Percentiles rank a stretch among this genome's conserved stretches.
Evolutionary conservation across 371 early-diverging fungal genomes (phyloP).

Genomic region (Rhizopus microsporus): DNA sequence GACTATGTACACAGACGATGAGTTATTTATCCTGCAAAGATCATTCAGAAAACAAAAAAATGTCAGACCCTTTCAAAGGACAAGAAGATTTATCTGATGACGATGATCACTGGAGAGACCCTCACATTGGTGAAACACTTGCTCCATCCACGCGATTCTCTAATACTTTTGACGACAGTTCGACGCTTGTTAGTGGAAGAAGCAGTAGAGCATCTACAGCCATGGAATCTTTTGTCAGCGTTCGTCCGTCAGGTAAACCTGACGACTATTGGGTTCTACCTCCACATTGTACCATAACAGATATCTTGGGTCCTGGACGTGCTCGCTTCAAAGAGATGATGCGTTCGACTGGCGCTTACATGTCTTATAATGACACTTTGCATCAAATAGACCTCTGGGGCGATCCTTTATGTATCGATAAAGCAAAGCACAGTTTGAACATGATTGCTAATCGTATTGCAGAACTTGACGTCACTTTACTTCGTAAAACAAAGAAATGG

Average conservation of each 20-base stretch:
- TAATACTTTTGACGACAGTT: slow-evolving; percentile 4
- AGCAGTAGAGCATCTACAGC: neutral
- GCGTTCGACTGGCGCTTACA: slow-evolving; percentile 24
- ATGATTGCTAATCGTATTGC: slow-evolving; percentile 12
- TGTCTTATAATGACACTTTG: slow-evolving; percentile 33
- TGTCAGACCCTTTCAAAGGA: slow-evolving; percentile 32
- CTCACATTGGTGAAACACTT: neutral
- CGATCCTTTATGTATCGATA: slow-evolving; percentile 19
- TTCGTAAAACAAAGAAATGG: slow-evolving; percentile 45
- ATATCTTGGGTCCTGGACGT: slow-evolving; percentile 27
- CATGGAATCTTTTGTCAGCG: neutral
- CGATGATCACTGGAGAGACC: slow-evolving; percentile 29
- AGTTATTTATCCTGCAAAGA: too few species aligned
- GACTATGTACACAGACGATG: too few species aligned
- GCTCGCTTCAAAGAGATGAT: slow-evolving; percentile 29
- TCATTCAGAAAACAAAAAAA: neutral
- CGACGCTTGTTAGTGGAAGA: slow-evolving; percentile 1
- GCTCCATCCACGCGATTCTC: slow-evolving; percentile 2
- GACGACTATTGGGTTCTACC: slow-evolving; percentile 50
- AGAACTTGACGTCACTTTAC: slow-evolving; percentile 4
- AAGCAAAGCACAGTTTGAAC: slow-evolving; percentile 32
- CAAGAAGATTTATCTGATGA: slow-evolving; percentile 11
- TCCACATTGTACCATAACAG: slow-evolving; percentile 16
- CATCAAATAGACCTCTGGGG: slow-evolving; percentile 55
- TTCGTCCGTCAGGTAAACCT: slow-evolving; percentile 3